Percentiles rank a stretch among this genome's conserved stretches.
phyloP scores from a whole-genome alignment of 1,284 basidiomycete genomes.

The Ceratobasidium sp. region DNA sequence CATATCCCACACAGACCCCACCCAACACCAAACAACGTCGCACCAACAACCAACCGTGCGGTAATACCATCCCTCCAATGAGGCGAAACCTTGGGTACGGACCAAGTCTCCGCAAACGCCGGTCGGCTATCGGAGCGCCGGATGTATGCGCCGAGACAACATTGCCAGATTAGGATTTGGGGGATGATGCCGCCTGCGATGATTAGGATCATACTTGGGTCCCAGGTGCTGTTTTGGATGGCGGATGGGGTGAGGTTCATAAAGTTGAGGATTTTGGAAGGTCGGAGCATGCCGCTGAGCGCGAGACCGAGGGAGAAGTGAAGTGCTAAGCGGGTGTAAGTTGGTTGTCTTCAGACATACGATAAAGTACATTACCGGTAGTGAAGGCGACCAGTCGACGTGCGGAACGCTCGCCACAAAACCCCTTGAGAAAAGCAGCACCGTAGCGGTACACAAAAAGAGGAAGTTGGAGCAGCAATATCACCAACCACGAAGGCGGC shows the following conservation, averaged over 20 bases:
- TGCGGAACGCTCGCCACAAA: constrained; percentile 5
- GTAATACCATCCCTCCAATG: constrained; percentile 21
- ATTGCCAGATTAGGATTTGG: constrained; percentile 23
- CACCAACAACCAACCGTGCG: not conserved
- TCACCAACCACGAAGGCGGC: constrained; percentile 2
- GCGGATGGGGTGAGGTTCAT: constrained; percentile 25
- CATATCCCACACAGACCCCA: constrained; percentile 40
- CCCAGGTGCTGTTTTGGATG: constrained; percentile 15
- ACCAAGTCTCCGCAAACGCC: constrained; percentile 19
- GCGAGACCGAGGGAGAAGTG: constrained; percentile 33
- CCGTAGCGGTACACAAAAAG: constrained; percentile 17
- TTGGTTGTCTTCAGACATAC: too few species aligned
- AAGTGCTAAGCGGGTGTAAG: constrained; percentile 8
- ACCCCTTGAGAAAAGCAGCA: constrained; percentile 20
- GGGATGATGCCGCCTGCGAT: constrained; percentile 35
- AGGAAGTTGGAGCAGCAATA: constrained; percentile 20
- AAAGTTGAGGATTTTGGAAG: constrained; percentile 40
- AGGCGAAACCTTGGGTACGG: not conserved
- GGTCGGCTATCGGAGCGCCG: not conserved
- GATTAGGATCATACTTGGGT: constrained; percentile 14
- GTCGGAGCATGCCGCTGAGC: constrained; percentile 36
- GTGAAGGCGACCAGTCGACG: constrained; percentile 24
- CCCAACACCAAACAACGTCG: constrained; percentile 27
- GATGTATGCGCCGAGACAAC: constrained; percentile 24
- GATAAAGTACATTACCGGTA: constrained; percentile 11